Percentiles rank a stretch among this genome's conserved stretches.
Evolutionary conservation across 75 land plant genomes (phyloP).

Genomic region (Gnetum montanum): DNA sequence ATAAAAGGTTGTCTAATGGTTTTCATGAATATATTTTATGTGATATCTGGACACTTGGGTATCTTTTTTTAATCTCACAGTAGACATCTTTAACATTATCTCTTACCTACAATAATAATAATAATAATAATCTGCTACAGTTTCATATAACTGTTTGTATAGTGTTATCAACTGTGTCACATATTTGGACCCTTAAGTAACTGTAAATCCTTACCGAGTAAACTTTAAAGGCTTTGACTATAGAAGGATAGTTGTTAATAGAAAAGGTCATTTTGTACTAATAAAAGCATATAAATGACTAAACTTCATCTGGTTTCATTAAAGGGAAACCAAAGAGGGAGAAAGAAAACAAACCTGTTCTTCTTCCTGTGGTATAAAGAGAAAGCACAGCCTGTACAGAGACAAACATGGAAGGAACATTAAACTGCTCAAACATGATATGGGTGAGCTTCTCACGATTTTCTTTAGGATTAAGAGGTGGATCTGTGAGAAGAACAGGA

Average conservation of each 20-base stretch:
- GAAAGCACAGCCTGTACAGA: conserved; percentile 48
- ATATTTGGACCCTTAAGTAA: too few species aligned
- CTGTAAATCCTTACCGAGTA: too few species aligned
- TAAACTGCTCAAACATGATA: conserved; percentile 46
- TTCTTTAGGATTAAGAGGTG: conserved; percentile 50
- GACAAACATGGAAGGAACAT: conserved; percentile 41
- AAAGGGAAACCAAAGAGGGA: too few species aligned
- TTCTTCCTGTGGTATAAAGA: conserved; percentile 50
- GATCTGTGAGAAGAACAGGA: conserved; percentile 43
- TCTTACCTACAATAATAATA: too few species aligned
- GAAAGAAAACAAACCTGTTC: conserved; percentile 37
- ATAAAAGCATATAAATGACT: neutral
- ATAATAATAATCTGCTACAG: too few species aligned
- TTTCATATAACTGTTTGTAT: too few species aligned
- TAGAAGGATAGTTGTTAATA: neutral
- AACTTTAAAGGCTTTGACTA: neutral
- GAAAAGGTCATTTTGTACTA: neutral
- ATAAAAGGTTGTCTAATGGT: neutral
- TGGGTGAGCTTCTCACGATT: conserved; percentile 64
- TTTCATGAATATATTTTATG: too few species aligned
- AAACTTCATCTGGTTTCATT: too few species aligned
- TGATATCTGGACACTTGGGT: too few species aligned
- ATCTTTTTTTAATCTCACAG: too few species aligned
- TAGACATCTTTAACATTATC: too few species aligned
- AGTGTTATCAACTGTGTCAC: too few species aligned